Conservation (phyloP, 495 filamentous ascomycete genomes). For the Penicillium verhagenii region DNA sequence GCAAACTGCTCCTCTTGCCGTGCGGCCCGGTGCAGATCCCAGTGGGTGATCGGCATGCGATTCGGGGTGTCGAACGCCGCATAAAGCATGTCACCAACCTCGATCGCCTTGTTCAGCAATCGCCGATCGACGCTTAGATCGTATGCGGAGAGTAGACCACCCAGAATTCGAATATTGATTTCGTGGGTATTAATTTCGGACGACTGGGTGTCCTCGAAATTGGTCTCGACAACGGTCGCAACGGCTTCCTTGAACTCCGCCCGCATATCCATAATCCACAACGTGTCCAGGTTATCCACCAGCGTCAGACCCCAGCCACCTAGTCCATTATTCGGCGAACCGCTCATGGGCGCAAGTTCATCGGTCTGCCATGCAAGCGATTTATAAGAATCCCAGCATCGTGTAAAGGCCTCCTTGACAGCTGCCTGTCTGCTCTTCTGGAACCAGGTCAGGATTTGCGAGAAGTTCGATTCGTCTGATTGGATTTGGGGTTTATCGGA, state of each 20-base stretch:
- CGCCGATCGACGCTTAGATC: constrained; percentile 43
- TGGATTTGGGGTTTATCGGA: constrained; percentile 8
- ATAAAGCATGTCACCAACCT: constrained; percentile 39
- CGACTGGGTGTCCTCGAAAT: constrained; percentile 52
- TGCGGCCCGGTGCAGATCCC: constrained; percentile 24
- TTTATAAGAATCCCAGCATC: constrained; percentile 65
- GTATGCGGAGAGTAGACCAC: constrained; percentile 50
- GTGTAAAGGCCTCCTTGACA: constrained; percentile 59
- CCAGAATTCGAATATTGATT: constrained; percentile 49
- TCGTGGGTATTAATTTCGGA: constrained; percentile 48
- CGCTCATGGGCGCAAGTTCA: constrained; percentile 62
- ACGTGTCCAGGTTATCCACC: constrained; percentile 80
- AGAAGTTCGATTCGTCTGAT: not conserved
- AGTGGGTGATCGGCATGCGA: constrained; percentile 37
- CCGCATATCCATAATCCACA: constrained; percentile 84
- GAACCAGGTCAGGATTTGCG: not conserved
- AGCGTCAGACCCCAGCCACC: constrained; percentile 82
- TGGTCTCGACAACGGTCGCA: constrained; percentile 61
- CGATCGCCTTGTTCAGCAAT: constrained; percentile 32
- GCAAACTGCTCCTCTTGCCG: constrained; percentile 23
- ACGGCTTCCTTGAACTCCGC: constrained; percentile 78
- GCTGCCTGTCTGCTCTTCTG: constrained; percentile 30
- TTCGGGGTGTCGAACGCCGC: constrained; percentile 40
- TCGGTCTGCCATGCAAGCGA: constrained; percentile 67
- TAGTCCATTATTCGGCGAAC: constrained; percentile 60